Evolutionary conservation across 148 eudicot genomes (phyloP).

Genomic region (Rhododendron griersonianum): DNA sequence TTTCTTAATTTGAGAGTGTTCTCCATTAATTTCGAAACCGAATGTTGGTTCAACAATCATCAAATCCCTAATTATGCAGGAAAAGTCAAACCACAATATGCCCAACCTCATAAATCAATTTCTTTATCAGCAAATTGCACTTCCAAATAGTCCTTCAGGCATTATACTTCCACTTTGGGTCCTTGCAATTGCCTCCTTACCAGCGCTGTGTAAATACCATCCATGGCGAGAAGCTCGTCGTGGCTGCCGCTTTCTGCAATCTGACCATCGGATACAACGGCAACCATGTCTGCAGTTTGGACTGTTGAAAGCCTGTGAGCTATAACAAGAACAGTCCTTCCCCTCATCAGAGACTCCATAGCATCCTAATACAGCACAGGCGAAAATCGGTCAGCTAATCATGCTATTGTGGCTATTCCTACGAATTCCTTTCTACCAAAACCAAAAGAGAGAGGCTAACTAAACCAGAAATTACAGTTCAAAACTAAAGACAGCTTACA

Average conservation of each 20-base stretch:
- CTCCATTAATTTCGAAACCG: not conserved
- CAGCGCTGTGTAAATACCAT: constrained; percentile 75
- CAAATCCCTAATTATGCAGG: not conserved
- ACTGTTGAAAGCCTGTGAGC: constrained; percentile 96
- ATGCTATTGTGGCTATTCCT: not conserved
- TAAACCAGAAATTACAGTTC: not conserved
- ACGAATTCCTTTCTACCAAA: not conserved
- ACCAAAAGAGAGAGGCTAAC: not conserved
- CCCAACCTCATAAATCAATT: not conserved
- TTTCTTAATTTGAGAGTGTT: not conserved
- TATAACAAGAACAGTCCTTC: constrained; percentile 90
- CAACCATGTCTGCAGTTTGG: constrained; percentile 76
- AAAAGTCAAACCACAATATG: not conserved
- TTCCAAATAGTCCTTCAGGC: constrained; percentile 19
- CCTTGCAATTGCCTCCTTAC: constrained; percentile 87
- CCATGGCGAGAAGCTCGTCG: constrained; percentile 59
- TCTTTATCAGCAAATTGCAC: not conserved
- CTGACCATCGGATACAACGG: constrained; percentile 86
- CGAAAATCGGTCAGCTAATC: not conserved
- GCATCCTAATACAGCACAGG: constrained; percentile 53
- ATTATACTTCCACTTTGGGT: constrained; percentile 24
- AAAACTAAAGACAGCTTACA: not conserved
- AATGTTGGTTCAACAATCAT: not conserved
- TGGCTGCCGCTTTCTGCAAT: constrained; percentile 82
- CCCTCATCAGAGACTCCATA: constrained; percentile 89